Evolutionary conservation across 176 grass and related monocot species (phyloP).

Genomic region (Zoysia pacifica): DNA sequence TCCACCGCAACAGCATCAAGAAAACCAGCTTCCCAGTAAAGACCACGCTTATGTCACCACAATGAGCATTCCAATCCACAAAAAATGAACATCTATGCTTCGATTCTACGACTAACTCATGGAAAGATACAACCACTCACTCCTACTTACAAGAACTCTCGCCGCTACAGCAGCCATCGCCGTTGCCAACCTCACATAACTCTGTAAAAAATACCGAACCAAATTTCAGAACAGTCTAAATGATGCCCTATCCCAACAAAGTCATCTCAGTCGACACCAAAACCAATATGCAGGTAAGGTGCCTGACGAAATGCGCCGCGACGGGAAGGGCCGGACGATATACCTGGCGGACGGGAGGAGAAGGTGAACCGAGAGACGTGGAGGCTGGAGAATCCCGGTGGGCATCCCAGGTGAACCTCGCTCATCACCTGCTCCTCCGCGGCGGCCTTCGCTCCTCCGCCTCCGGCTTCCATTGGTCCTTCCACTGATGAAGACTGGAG

Average conservation of each 20-base stretch:
- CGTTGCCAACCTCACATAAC: neutral
- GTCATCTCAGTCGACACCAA: neutral
- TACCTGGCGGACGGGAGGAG: conserved; percentile 44
- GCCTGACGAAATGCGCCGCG: conserved; percentile 49
- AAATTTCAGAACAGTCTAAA: neutral
- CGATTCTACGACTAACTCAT: conserved; percentile 2
- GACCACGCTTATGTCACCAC: neutral
- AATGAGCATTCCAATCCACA: neutral
- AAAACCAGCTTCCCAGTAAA: conserved; percentile 15
- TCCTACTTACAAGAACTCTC: neutral
- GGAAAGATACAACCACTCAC: conserved; percentile 8
- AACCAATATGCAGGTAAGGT: neutral
- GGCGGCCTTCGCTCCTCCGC: conserved; percentile 11
- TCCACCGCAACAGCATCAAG: conserved; percentile 48
- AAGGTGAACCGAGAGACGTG: conserved; percentile 73
- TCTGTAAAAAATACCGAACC: neutral
- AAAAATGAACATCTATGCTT: neutral
- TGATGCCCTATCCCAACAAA: neutral
- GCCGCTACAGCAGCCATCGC: neutral
- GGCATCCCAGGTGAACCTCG: conserved; percentile 88
- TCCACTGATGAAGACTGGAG: neutral
- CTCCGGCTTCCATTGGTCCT: conserved; percentile 32
- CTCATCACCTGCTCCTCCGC: conserved; percentile 84
- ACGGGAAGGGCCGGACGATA: neutral
- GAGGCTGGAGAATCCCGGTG: conserved; percentile 50